Conservation (phyloP, 345 rosid genomes). For the Cardamine resedifolia region DNA sequence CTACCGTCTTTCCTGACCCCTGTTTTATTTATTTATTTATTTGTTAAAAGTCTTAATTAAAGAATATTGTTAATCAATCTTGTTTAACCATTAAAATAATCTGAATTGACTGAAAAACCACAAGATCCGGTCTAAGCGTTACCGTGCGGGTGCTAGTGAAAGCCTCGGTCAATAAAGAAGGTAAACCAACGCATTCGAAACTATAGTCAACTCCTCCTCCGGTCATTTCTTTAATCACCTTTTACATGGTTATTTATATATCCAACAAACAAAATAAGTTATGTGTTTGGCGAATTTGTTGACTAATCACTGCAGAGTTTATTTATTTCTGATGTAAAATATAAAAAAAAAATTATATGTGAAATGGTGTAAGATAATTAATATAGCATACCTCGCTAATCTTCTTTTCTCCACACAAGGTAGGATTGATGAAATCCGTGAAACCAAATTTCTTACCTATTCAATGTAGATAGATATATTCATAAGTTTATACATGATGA, state of each 20-base stretch:
- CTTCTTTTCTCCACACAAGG: slow-evolving; percentile 44
- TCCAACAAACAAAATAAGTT: not conserved
- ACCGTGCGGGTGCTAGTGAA: slow-evolving; percentile 50
- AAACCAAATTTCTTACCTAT: slow-evolving; percentile 59
- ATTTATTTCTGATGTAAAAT: not conserved
- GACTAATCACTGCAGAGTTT: not conserved
- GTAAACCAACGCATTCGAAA: slow-evolving; percentile 69
- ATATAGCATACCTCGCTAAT: slow-evolving; percentile 44
- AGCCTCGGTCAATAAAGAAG: slow-evolving; percentile 49
- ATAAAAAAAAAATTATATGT: not conserved
- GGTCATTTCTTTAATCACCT: slow-evolving; percentile 64
- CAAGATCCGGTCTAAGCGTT: not conserved
- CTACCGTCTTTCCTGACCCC: slow-evolving; percentile 71
- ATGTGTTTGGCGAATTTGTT: not conserved
- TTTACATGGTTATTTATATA: not conserved
- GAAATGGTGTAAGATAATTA: not conserved
- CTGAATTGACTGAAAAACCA: not conserved
- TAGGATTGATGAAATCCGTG: slow-evolving; percentile 63
- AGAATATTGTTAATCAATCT: not conserved
- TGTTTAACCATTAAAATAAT: not conserved
- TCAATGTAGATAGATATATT: not conserved
- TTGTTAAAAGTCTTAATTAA: not conserved
- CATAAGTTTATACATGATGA: not conserved
- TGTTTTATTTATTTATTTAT: not conserved
- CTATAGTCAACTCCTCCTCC: slow-evolving; percentile 71